Evolutionary conservation across 371 early-diverging fungal genomes (phyloP), one percentile per base, ranked within the genome.

Genomic region (Mortierella sp.): DNA sequence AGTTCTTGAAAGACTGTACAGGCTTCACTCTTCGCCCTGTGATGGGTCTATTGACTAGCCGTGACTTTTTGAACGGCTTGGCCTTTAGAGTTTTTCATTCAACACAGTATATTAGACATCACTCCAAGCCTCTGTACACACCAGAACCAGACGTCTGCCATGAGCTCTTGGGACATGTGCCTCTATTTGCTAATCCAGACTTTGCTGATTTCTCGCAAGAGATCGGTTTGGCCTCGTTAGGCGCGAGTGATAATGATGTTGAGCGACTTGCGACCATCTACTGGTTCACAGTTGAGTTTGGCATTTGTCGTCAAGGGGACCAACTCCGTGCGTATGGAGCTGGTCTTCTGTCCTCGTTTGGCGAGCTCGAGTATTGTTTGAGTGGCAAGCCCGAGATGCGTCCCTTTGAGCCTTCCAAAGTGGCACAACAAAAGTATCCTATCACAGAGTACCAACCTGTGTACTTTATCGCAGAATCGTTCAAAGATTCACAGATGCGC

Each of bases 61-160:
- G 98, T 32, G 97, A 98, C 84, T 98, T 98, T 78, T 84, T 98
- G 76, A 97, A 97, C 77, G 95, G 95, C 20, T 90, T 98, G 70
- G 98, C 98, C 2, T 98, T 98, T 89, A 89, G 98, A 40, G 97
- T 97, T 8, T 98, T 98, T 87, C 96, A 97, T 78, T 94, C 94
- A 54, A 98, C 98, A 4, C 98, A 98, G 86, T 98, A 98, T 77
- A 96, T 97, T 73, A 93, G 98, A 16, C 97, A 98, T 78, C 90
- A 93, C 76, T 96, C 96, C 18, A 88, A 90, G 63, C 98, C 98
- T 3, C 89, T 94, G 47, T 98, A 97, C 83, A 98, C 98, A 1
- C 97, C 98, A 16, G 98, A 98, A 78, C 98, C 98, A 14, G 96
- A 96, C 78, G 90, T 94, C 5, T 96, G 96, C 77, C 96, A 96